Evolutionary conservation across 495 filamentous ascomycete genomes (phyloP).

Genomic region (Talaromyces wortmannii): DNA sequence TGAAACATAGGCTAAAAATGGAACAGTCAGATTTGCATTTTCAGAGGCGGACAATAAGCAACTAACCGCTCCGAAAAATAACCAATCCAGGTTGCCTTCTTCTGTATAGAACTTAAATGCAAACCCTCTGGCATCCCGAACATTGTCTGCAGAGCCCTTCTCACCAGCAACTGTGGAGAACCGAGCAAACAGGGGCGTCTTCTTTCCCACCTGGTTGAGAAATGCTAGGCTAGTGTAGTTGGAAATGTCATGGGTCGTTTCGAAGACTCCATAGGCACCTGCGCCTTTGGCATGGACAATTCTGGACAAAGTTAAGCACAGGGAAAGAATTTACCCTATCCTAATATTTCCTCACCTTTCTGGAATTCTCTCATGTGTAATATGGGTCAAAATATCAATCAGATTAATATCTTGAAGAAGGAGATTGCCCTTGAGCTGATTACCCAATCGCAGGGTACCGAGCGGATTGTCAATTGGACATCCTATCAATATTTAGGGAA

Average conservation of each 20-base stretch:
- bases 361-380: constrained; percentile 60
- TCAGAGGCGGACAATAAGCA: too few relatives aligned
- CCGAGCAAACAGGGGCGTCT: constrained; percentile 72
- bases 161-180: constrained; percentile 80
- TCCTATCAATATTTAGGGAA: too few relatives aligned
- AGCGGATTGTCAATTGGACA: too few relatives aligned
- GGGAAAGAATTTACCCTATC: too few relatives aligned
- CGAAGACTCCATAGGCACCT: constrained; percentile 72
- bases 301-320: constrained; percentile 7
- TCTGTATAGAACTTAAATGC: constrained; percentile 67
- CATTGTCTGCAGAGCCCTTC: constrained; percentile 71
- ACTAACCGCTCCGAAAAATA: constrained; percentile 12
- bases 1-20: constrained; percentile 59
- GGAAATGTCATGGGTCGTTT: constrained; percentile 58
- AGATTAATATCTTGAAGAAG: background rate
- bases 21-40: background rate
- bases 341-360: constrained; percentile 25
- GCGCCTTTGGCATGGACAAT: constrained; percentile 80
- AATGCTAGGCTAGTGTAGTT: constrained; percentile 39
- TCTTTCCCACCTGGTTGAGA: constrained; percentile 70
- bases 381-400: constrained; percentile 40
- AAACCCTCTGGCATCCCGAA: constrained; percentile 76
- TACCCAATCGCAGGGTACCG: too few relatives aligned
- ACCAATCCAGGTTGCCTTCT: constrained; percentile 55
- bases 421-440: background rate